Base-by-base conservation (phyloP, 176 grass and related monocot species). In the Musa beccarii region DNA sequence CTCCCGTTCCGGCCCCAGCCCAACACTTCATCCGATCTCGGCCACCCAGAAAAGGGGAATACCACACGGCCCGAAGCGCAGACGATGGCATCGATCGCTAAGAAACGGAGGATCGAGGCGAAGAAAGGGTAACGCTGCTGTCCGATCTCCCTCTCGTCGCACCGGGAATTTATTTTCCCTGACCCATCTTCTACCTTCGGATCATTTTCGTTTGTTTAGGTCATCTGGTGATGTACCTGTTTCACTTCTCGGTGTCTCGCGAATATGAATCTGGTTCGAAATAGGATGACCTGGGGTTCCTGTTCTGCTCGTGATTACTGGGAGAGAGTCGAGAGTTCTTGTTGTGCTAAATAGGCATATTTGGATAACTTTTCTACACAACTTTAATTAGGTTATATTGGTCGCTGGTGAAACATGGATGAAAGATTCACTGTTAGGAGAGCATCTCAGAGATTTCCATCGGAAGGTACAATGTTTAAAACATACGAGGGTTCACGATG, bases 101-200 rank as follows among this genome's bases (percentile, higher is more conserved):
- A 70, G 68, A 49, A 21, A 51, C 68, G 68, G 12, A 70, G n/a
- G 29, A 10, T 70, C 43, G 68, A 70, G 21, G 68, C 16, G 68
- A 9, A 12, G 5, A 70, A 70, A 70, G 49, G 68, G 68, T 70
- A 70, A 43, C 34, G 34, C 11, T 20, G 17, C 16, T 70, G 19
- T 51, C 15, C 12, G 50, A 8, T 19, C 25, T 11, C 5, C 34
- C 20, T 17, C 68, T 51, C 28, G 50, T n/a, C 11, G 10, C 15
- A 49, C 20, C 22, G 2, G 0, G n/a, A 10, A 64, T 8, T 64
- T 24, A 2, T 11, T 11, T 20, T 10, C 1, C 20, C 3, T 34
- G 16, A 22, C 22, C 22, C 22, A 22, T 22, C 22, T 22, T 22
- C 22, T 22, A 50, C 13, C 10, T 16, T 4, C 10, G 13, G 2